Conservation (phyloP, 768 basidiomycete species). For the Lactarius deliciosus region DNA sequence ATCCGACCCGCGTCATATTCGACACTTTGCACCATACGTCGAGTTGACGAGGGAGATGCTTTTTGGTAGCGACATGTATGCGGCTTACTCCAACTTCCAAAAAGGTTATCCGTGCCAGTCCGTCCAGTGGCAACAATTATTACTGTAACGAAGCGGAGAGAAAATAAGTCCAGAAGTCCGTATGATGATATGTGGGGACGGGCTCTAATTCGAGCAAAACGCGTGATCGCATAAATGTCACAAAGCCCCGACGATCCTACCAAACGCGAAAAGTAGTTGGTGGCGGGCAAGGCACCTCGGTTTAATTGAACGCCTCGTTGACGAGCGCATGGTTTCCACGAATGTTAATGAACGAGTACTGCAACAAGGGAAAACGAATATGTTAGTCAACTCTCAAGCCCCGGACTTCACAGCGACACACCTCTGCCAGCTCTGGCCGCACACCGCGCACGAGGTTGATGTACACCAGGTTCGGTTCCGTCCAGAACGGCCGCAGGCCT, state of each 20-base stretch:
- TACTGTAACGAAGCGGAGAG: neutral
- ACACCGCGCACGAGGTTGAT: slow-evolving; percentile 41
- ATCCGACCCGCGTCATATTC: too few species aligned
- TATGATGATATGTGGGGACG: neutral
- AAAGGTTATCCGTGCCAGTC: neutral
- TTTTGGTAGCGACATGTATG: too few species aligned
- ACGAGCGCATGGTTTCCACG: slow-evolving; percentile 35
- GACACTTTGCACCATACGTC: too few species aligned
- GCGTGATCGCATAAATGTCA: neutral
- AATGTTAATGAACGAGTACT: slow-evolving; percentile 33
- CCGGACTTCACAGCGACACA: slow-evolving; percentile 21
- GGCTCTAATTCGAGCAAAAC: too few species aligned
- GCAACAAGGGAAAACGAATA: too few species aligned
- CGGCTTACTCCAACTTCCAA: too few species aligned
- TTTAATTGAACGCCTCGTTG: slow-evolving; percentile 8
- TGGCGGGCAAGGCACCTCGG: too few species aligned
- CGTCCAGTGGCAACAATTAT: neutral
- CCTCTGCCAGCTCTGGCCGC: slow-evolving; percentile 45
- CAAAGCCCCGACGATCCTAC: neutral
- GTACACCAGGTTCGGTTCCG: slow-evolving; percentile 54
- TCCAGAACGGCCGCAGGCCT: slow-evolving; percentile 70
- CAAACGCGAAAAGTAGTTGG: neutral
- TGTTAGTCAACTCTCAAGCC: too few species aligned
- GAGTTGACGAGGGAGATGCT: too few species aligned
- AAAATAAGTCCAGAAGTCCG: neutral